Evolutionary conservation across 2,329 filamentous ascomycete genomes (phyloP).

Genomic region (Microcera coccophila): DNA sequence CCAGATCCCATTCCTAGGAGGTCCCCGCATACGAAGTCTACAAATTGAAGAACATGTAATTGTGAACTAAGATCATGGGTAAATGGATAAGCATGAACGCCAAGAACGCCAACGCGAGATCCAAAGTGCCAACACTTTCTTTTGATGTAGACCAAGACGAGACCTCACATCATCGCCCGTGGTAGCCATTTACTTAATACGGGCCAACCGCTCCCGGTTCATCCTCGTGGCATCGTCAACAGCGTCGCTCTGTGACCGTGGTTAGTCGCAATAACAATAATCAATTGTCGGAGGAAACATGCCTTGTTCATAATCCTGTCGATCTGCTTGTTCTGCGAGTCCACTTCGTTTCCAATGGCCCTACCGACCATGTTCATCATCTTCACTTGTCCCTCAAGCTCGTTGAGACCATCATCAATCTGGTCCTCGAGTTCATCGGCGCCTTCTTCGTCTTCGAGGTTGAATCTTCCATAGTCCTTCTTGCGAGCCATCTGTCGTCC

Average conservation of each 20-base stretch:
- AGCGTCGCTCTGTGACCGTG: slow-evolving; percentile 61
- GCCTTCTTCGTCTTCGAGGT: slow-evolving; percentile 68
- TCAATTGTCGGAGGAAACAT: slow-evolving; percentile 22
- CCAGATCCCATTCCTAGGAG: not conserved
- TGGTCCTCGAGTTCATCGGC: slow-evolving; percentile 44
- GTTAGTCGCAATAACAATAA: slow-evolving; percentile 25
- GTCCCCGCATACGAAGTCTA: not conserved
- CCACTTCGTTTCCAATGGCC: slow-evolving; percentile 71
- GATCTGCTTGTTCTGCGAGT: slow-evolving; percentile 71
- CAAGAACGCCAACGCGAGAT: not conserved
- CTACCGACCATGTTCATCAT: slow-evolving; percentile 69
- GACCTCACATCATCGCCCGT: no score
- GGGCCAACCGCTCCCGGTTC: slow-evolving; percentile 68
- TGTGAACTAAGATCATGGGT: not conserved
- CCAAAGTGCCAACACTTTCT: no score
- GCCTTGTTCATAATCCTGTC: slow-evolving; percentile 76
- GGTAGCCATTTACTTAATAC: slow-evolving; percentile 49
- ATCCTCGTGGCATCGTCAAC: slow-evolving; percentile 78
- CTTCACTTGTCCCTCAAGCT: slow-evolving; percentile 66
- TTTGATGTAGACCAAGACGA: no score
- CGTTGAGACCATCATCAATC: slow-evolving; percentile 58
- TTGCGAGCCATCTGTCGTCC: slow-evolving; percentile 33
- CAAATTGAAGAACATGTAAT: not conserved
- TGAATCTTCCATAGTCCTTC: slow-evolving; percentile 59
- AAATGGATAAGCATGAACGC: not conserved